Percentiles rank a stretch among this genome's conserved stretches.
phyloP scores from a whole-genome alignment of 2,329 filamentous ascomycete genomes.

The Gaeumannomyces tritici region DNA sequence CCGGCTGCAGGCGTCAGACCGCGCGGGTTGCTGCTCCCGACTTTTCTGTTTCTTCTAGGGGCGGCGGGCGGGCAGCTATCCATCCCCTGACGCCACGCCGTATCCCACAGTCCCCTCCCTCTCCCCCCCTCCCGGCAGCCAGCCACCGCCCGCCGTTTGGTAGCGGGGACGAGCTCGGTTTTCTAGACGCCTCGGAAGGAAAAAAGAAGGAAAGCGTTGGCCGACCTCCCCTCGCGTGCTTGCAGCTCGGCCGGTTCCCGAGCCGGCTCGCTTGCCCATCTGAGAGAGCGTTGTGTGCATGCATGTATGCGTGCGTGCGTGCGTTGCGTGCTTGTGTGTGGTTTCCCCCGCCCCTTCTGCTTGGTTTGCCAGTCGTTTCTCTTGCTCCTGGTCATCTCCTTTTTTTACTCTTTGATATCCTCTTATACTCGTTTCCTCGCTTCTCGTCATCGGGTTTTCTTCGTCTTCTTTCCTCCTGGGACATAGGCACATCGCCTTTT shows the following conservation, averaged over 20 bases:
- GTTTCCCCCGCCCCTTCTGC: background rate
- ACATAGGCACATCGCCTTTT: background rate
- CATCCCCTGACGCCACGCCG: background rate
- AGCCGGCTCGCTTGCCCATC: background rate
- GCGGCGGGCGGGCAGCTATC: too few species aligned
- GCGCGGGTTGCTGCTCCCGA: background rate
- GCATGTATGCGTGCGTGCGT: background rate
- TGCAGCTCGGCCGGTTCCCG: background rate
- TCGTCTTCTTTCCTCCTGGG: background rate
- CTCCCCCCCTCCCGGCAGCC: too few species aligned
- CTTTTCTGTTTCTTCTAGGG: background rate
- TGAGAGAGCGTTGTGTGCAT: background rate
- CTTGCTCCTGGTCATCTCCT: background rate
- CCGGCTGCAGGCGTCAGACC: too few species aligned
- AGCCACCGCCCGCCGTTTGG: background rate
- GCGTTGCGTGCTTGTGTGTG: background rate
- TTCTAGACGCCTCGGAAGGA: too few species aligned
- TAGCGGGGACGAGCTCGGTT: background rate
- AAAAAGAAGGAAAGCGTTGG: background rate
- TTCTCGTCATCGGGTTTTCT: too few species aligned
- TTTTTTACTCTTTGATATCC: background rate
- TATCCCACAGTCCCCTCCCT: too few species aligned
- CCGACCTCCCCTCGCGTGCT: background rate
- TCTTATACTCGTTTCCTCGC: background rate
- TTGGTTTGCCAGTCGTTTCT: background rate